Evolutionary conservation across 495 filamentous ascomycete species (phyloP).

Genomic region (Niebla homalea): DNA sequence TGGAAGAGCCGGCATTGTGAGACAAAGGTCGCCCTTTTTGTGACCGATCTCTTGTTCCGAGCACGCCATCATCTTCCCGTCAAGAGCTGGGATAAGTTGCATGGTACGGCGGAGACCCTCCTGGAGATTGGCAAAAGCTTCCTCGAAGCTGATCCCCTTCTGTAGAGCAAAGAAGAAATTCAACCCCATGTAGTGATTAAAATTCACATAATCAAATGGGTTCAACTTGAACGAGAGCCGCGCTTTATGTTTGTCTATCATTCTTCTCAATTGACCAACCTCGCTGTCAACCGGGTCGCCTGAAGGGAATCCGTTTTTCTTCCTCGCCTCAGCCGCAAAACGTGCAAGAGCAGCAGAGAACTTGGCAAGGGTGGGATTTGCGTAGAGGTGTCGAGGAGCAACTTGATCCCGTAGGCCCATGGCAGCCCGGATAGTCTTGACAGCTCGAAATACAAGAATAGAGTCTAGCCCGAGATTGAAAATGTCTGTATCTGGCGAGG

Average conservation of each 20-base stretch:
- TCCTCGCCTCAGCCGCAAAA: constrained; percentile 4
- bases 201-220: constrained; percentile 19
- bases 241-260: constrained; percentile 13
- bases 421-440: constrained; percentile 16
- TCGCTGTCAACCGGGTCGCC: not conserved
- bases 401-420: constrained; percentile 17
- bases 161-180: constrained; percentile 19
- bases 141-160: constrained; percentile 14
- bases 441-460: constrained; percentile 16
- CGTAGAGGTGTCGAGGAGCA: constrained; percentile 20
- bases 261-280: constrained; percentile 3
- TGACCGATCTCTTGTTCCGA: constrained; percentile 22
- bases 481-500: constrained; percentile 15
- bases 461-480: constrained; percentile 22
- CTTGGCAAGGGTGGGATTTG: constrained; percentile 19
- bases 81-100: constrained; percentile 20
- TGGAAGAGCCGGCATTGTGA: constrained; percentile 15
- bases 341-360: constrained; percentile 14
- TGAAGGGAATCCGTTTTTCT: not conserved
- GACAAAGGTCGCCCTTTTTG: constrained; percentile 15
- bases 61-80: constrained; percentile 19
- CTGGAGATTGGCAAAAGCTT: constrained; percentile 17
- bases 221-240: constrained; percentile 19
- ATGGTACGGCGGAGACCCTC: constrained; percentile 21
- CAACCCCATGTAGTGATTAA: constrained; percentile 18